These are phyloP conservation scores for Porphyra umbilicalis DNA, from an alignment of 31 red algal genomes.

Conservation along the genomic window DNA sequence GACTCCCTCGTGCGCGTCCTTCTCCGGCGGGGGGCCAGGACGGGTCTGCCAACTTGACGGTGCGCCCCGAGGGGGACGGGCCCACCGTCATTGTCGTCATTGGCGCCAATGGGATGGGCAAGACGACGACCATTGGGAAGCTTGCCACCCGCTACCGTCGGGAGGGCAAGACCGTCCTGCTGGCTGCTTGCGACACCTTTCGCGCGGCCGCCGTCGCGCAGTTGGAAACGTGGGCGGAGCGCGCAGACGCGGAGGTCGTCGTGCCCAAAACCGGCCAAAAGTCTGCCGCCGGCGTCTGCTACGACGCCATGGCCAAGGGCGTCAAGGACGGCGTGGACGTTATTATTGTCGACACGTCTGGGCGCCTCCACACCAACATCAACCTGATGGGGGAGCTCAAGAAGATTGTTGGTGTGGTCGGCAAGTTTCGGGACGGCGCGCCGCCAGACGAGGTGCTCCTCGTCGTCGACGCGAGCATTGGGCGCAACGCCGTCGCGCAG, in stretches of 20 bases:
- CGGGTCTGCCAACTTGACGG: neutral
- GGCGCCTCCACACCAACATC: constrained; percentile 86
- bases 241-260: constrained; percentile 56
- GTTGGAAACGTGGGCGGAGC: constrained; percentile 71
- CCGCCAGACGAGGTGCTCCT: constrained; percentile 80
- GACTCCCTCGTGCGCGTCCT: constrained; percentile 52
- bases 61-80: neutral
- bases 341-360: constrained; percentile 86
- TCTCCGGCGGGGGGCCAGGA: neutral
- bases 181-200: constrained; percentile 93
- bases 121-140: constrained; percentile 93
- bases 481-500: constrained; percentile 83
- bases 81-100: constrained; percentile 82
- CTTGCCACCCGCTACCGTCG: constrained; percentile 53
- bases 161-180: constrained; percentile 53
- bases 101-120: constrained; percentile 94
- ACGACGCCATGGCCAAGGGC: constrained; percentile 60
- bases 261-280: constrained; percentile 42
- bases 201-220: constrained; percentile 93
- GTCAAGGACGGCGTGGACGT: constrained; percentile 56
- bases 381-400: constrained; percentile 92
- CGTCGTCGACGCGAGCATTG: constrained; percentile 90
- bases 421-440: constrained; percentile 28
- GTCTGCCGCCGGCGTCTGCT: constrained; percentile 52
- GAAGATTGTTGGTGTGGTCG: constrained; percentile 78